phyloP scores from a whole-genome alignment of 2,329 filamentous ascomycete genomes.

The Hypoxylon rubiginosum region DNA sequence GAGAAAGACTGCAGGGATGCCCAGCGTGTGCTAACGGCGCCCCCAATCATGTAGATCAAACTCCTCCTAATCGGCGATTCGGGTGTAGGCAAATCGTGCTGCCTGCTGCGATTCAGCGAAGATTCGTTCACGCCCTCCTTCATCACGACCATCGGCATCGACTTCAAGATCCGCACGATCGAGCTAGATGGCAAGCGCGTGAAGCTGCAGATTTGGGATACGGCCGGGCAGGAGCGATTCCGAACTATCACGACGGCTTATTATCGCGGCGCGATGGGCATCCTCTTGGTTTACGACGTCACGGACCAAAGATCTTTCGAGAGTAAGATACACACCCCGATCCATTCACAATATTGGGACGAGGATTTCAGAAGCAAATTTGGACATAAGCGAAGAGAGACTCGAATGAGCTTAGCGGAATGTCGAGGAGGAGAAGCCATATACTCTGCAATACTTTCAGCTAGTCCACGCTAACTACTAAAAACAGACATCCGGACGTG shows the following conservation, averaged over 20 bases:
- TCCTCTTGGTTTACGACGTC: conserved; percentile 97
- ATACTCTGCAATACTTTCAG: conserved; percentile 4
- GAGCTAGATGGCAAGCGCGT: conserved; percentile 98
- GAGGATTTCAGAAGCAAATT: not conserved
- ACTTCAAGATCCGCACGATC: conserved; percentile 99
- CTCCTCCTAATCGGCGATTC: conserved; percentile 96
- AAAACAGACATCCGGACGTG: conserved; percentile 93
- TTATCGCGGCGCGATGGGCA: conserved; percentile 98
- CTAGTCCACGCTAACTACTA: conserved; percentile 35
- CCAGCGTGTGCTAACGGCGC: conserved; percentile 30
- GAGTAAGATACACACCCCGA: conserved; percentile 68
- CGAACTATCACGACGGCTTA: conserved; percentile 99
- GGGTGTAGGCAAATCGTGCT: conserved; percentile 97
- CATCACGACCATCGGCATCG: conserved; percentile 99
- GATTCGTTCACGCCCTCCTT: conserved; percentile 98
- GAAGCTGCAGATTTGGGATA: conserved; percentile 99
- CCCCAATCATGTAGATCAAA: conserved; percentile 78
- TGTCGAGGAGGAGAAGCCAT: conserved; percentile 2
- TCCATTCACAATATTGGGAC: not conserved
- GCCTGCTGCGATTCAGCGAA: conserved; percentile 94
- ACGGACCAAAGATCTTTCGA: conserved; percentile 97
- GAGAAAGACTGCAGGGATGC: not conserved
- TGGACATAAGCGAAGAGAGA: conserved; percentile 2
- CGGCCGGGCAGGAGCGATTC: conserved; percentile 97
- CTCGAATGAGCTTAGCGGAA: conserved; percentile 20